A percentile compares a stretch with the other conserved stretches of the same genome.
Conservation (phyloP, 352 stramenopile species). For the Globisporangium paroecandrum region DNA sequence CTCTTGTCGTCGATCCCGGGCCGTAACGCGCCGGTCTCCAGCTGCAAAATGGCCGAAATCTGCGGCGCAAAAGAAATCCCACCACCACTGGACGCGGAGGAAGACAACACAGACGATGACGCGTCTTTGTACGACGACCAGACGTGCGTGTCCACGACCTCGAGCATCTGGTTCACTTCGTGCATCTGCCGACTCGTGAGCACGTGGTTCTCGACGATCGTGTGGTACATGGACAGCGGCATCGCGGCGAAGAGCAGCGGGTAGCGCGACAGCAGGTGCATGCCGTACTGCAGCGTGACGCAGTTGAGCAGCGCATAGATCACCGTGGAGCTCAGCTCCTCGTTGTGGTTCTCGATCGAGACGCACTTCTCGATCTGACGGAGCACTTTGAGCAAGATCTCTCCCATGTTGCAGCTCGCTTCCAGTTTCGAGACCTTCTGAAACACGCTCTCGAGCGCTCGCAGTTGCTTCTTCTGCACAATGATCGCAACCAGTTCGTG, state of each 20-base stretch:
- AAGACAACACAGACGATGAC: slow-evolving; percentile 16
- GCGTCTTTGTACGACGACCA: slow-evolving; percentile 79
- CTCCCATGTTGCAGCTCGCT: slow-evolving; percentile 23
- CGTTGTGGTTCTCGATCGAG: slow-evolving; percentile 31
- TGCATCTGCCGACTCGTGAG: slow-evolving; percentile 62
- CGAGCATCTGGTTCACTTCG: slow-evolving; percentile 68
- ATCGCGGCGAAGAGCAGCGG: slow-evolving; percentile 62
- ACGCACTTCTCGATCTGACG: slow-evolving; percentile 43
- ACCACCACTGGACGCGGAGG: slow-evolving; percentile 12
- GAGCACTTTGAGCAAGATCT: slow-evolving; percentile 46
- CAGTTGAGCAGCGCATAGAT: slow-evolving; percentile 71
- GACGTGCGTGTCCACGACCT: slow-evolving; percentile 78
- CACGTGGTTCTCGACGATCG: slow-evolving; percentile 68
- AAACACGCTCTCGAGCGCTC: slow-evolving; percentile 41
- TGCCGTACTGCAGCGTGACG: slow-evolving; percentile 45
- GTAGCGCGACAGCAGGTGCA: slow-evolving; percentile 57
- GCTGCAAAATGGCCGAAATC: slow-evolving; percentile 55
- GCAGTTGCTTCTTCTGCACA: slow-evolving; percentile 37
- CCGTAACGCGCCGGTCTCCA: slow-evolving; percentile 49
- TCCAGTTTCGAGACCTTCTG: slow-evolving; percentile 25
- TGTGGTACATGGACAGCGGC: slow-evolving; percentile 73
- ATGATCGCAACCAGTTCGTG: slow-evolving; percentile 43
- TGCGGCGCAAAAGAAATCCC: slow-evolving; percentile 71
- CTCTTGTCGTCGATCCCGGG: slow-evolving; percentile 41
- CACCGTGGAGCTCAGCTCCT: slow-evolving; percentile 51